phyloP scores from a whole-genome alignment of 192 early-diverging fungal genomes.

The Podila verticillata region DNA sequence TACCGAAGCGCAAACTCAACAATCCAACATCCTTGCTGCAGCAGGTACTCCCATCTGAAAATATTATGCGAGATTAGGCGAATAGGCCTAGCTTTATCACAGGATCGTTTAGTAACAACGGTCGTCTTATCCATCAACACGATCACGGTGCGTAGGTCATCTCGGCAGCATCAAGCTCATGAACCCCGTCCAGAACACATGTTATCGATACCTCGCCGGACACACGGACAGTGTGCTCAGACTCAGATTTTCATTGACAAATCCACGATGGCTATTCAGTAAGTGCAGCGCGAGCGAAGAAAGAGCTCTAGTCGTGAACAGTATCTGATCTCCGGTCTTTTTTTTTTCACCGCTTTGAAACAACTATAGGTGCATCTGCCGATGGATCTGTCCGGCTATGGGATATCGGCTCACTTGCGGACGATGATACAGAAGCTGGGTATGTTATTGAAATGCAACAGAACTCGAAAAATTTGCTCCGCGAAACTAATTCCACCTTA shows the following conservation, averaged over 20 bases:
- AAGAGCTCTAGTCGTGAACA: too few relatives aligned
- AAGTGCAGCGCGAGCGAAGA: constrained; percentile 4
- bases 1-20: background rate
- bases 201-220: constrained; percentile 60
- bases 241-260: constrained; percentile 52
- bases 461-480: constrained; percentile 1
- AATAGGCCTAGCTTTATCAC: background rate
- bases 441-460: constrained; percentile 9
- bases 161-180: constrained; percentile 63
- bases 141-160: constrained; percentile 19
- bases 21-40: constrained; percentile 52
- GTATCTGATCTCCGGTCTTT: background rate
- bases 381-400: constrained; percentile 59
- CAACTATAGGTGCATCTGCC: constrained; percentile 43
- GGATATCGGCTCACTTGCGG: constrained; percentile 57
- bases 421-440: constrained; percentile 33
- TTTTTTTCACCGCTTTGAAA: background rate
- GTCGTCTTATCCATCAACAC: background rate
- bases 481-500: constrained; percentile 3
- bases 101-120: background rate
- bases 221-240: constrained; percentile 49
- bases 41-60: constrained; percentile 25
- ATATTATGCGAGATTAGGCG: background rate
- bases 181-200: constrained; percentile 51
- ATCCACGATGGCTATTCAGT: constrained; percentile 60